Conservation (phyloP, 2,329 filamentous ascomycete genomes). For the Lasiodiplodia sp. region DNA sequence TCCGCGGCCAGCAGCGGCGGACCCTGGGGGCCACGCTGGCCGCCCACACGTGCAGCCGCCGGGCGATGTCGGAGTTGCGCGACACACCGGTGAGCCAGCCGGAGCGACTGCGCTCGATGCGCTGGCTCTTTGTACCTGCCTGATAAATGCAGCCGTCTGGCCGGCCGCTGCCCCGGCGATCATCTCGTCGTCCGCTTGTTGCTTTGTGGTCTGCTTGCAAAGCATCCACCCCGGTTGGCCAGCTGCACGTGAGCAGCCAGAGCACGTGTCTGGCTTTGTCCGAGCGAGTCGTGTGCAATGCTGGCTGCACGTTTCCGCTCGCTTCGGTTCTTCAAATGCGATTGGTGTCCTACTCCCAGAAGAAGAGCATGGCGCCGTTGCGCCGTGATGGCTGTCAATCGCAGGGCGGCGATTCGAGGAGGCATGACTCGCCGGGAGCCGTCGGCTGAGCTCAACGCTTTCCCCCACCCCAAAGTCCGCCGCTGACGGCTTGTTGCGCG, state of each 20-base stretch:
- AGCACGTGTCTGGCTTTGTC: background rate
- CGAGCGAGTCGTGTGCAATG: too few species aligned
- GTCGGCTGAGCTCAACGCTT: slow-evolving; percentile 19
- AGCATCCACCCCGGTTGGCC: background rate
- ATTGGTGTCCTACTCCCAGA: background rate
- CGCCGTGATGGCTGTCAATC: background rate
- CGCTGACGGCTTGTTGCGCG: slow-evolving; percentile 22
- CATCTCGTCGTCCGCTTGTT: background rate
- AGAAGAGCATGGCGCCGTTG: background rate
- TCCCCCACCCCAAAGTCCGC: slow-evolving; percentile 27
- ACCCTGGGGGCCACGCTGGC: background rate
- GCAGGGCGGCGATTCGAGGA: background rate
- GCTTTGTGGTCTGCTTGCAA: background rate
- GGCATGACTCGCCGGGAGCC: slow-evolving; percentile 11
- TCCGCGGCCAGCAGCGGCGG: background rate
- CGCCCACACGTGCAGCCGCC: slow-evolving; percentile 11
- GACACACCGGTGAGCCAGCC: background rate
- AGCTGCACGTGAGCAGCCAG: background rate
- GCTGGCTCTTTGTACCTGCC: background rate
- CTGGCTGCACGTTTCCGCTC: background rate
- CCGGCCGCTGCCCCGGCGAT: background rate
- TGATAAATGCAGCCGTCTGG: slow-evolving; percentile 13
- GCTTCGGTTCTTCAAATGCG: background rate
- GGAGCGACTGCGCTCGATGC: background rate
- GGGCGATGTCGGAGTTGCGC: slow-evolving; percentile 19